These are phyloP conservation scores for Hemileia vastatrix DNA, from an alignment of 1,284 basidiomycete genomes.

Conservation along the genomic window DNA sequence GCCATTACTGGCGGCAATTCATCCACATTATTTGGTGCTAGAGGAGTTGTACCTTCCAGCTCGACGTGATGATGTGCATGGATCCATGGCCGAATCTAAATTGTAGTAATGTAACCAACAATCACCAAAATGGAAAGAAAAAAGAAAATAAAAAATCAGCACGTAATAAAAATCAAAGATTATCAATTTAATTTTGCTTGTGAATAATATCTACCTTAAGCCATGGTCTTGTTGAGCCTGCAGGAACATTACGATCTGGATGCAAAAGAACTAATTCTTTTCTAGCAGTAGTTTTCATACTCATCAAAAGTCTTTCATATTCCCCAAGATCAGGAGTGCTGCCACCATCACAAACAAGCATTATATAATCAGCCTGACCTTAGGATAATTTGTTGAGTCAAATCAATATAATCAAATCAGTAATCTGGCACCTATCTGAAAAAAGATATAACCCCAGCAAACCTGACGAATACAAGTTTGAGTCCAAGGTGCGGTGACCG, in stretches of 20 bases:
- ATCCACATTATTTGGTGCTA: conserved; percentile 51
- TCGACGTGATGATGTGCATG: conserved; percentile 86
- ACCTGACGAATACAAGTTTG: conserved; percentile 89
- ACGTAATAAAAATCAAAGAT: not conserved
- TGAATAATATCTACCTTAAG: conserved; percentile 58
- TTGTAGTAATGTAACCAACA: too few relatives aligned
- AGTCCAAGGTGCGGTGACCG: conserved; percentile 89
- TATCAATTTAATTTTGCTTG: not conserved
- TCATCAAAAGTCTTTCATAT: conserved; percentile 71
- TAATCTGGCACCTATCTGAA: not conserved
- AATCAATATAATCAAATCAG: too few relatives aligned
- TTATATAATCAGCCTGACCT: conserved; percentile 90
- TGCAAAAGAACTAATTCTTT: conserved; percentile 94
- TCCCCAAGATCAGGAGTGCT: conserved; percentile 55
- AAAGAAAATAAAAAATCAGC: not conserved
- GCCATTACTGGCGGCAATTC: conserved; percentile 83
- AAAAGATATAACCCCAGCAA: conserved; percentile 34
- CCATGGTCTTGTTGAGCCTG: conserved; percentile 93
- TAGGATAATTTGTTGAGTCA: too few relatives aligned
- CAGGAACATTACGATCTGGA: conserved; percentile 74
- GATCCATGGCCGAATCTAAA: conserved; percentile 81
- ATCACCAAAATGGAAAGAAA: too few relatives aligned
- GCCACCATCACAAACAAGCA: conserved; percentile 77
- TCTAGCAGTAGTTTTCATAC: conserved; percentile 91
- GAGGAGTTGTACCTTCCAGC: conserved; percentile 52